phyloP scores from a whole-genome alignment of 306 rosid species.

The Vigna nakashimae region DNA sequence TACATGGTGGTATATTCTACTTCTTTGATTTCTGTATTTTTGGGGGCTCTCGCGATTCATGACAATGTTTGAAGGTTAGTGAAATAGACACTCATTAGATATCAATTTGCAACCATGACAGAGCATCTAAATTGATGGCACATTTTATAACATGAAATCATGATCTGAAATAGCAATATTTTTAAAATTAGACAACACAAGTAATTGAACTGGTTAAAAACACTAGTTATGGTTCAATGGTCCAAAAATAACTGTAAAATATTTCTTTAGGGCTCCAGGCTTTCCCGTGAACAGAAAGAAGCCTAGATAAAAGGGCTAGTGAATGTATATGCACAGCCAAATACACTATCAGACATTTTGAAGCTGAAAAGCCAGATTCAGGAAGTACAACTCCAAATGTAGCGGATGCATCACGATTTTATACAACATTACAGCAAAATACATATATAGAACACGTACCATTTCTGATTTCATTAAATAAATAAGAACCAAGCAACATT shows the following conservation, averaged over 20 bases:
- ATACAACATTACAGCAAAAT: slow-evolving; percentile 46
- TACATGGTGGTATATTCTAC: neutral
- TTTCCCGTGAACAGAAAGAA: slow-evolving; percentile 22
- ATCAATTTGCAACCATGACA: slow-evolving; percentile 1
- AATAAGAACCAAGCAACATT: slow-evolving; percentile 34
- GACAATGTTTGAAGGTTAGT: neutral
- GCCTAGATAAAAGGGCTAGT: slow-evolving; percentile 2
- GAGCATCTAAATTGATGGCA: neutral
- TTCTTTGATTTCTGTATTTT: neutral
- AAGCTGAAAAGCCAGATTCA: slow-evolving; percentile 17
- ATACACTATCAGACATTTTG: slow-evolving; percentile 25
- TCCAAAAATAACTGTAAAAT: neutral
- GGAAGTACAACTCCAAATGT: slow-evolving; percentile 26
- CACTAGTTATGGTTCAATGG: neutral
- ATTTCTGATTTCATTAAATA: slow-evolving; percentile 44
- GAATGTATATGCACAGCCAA: slow-evolving; percentile 3
- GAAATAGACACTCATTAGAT: neutral
- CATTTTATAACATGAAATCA: slow-evolving; percentile 6
- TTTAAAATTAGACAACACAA: neutral
- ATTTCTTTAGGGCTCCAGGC: neutral
- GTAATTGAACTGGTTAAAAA: neutral
- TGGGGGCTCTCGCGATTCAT: neutral
- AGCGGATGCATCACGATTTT: slow-evolving; percentile 37
- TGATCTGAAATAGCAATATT: slow-evolving; percentile 7
- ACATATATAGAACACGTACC: slow-evolving; percentile 39